Conservation (phyloP, 805 yeast genomes). For the Wickerhamomyces queroliae region DNA sequence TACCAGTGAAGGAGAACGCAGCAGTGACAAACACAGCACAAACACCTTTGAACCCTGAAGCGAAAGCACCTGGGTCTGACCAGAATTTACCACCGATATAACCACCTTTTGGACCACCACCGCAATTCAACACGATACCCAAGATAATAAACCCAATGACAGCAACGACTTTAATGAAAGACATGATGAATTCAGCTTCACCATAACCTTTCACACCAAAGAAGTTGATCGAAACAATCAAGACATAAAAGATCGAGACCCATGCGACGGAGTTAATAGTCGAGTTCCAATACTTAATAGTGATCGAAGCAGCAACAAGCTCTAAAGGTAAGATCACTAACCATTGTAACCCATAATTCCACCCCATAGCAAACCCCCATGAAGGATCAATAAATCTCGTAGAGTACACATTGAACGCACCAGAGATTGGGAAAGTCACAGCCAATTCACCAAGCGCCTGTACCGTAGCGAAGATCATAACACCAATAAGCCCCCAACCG, state of each 20-base stretch:
- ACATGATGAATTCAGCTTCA: constrained; percentile 46
- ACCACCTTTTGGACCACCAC: constrained; percentile 46
- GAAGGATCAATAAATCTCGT: constrained; percentile 50
- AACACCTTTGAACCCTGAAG: constrained; percentile 57
- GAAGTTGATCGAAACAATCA: constrained; percentile 41
- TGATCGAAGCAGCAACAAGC: constrained; percentile 52
- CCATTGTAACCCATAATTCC: constrained; percentile 51
- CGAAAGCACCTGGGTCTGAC: constrained; percentile 48
- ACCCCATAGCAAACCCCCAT: constrained; percentile 46
- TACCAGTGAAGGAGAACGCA: constrained; percentile 70
- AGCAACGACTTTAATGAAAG: constrained; percentile 40
- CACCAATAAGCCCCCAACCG: constrained; percentile 46
- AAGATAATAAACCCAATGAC: constrained; percentile 42
- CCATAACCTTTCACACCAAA: constrained; percentile 52
- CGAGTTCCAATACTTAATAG: constrained; percentile 49
- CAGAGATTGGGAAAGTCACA: constrained; percentile 47
- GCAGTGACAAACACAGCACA: constrained; percentile 70
- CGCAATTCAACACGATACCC: constrained; percentile 42
- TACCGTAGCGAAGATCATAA: constrained; percentile 53
- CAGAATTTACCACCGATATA: constrained; percentile 45
- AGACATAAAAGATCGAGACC: constrained; percentile 46
- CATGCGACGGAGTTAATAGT: constrained; percentile 46
- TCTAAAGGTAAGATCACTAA: constrained; percentile 50
- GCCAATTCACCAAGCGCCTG: constrained; percentile 53
- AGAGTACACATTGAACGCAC: constrained; percentile 45